Conservation (phyloP, 306 rosid genomes). For the Biancaea sappan region DNA sequence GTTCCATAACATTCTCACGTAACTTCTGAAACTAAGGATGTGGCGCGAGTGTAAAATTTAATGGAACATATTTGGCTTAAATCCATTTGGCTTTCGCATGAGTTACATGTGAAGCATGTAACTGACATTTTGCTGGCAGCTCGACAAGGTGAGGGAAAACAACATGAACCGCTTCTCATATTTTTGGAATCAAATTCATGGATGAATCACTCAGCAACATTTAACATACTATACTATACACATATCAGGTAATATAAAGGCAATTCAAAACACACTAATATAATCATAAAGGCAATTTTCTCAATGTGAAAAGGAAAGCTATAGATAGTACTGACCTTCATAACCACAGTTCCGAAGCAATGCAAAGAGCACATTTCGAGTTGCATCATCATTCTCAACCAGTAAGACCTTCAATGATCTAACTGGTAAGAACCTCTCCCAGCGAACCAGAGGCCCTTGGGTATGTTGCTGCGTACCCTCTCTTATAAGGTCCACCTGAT, state of each 20-base stretch:
- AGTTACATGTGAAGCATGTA: neutral
- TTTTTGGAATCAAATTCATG: neutral
- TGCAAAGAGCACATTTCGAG: constrained; percentile 44
- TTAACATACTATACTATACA: neutral
- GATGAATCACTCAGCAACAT: neutral
- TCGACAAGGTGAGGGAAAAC: neutral
- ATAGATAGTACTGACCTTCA: constrained; percentile 33
- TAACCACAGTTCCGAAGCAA: constrained; percentile 48
- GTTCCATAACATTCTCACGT: no score
- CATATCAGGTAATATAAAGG: neutral
- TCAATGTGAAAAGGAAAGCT: neutral
- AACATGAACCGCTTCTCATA: neutral
- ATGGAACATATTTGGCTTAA: no score
- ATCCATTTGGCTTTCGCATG: no score
- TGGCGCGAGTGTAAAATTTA: no score
- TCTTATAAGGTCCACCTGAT: neutral
- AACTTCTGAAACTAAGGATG: no score
- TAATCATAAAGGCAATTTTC: neutral
- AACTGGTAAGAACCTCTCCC: constrained; percentile 47
- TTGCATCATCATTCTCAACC: constrained; percentile 50
- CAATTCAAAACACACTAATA: neutral
- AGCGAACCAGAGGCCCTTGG: constrained; percentile 32
- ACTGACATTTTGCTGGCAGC: no score
- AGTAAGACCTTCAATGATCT: constrained; percentile 42
- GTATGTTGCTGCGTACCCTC: constrained; percentile 16